Base-by-base conservation (phyloP, 2,329 filamentous ascomycete genomes). In the Ramularia collo-cygni region DNA sequence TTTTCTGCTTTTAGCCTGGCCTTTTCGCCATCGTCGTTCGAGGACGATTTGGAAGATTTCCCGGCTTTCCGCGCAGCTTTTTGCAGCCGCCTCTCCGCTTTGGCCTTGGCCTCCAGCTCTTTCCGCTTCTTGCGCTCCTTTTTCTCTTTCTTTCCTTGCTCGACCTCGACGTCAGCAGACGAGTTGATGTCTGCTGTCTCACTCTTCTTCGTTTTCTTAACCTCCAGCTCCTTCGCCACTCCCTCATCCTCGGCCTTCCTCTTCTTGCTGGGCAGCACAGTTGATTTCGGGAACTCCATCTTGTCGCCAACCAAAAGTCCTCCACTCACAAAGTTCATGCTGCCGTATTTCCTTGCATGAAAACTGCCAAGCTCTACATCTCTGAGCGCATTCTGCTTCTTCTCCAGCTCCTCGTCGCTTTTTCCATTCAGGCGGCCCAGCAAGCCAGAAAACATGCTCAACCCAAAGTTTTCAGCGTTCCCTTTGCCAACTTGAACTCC, bases 371-470 rank as follows among this genome's bases (percentile, higher is more conserved):
- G 74, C 68, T 84, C 83, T 29, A 83, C 66, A 54, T 85, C 79
- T 41, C 84, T 75, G 51, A 81, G 72, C 33, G 74, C 74, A 55
- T 77, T 74, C 59, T 80, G 76, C 54, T 92, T 83, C 55, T 79
- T 75, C 61, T 83, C 75, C 26, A 92, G 68, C 35, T 79, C 75
- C n/a, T 69, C 76, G 35, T 90, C 82, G 15, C 76, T 80, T 63
- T 87, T 92, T 36, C 90, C 92, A 63, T 98, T 98, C 42, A 98
- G 67, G 38, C 92, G 74, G 15, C 90, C 89, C 14, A 98, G 69
- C 4, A 98, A 68, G 48, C 86, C 85, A 57, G 89, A 85, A 53
- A 96, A 87, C 13, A 82, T 83, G 58, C 89, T 85, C 27, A 96
- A 72, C 0, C 90, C 92, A 15, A 90, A 93, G 48, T 87, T 75